Percentiles rank a stretch among this genome's conserved stretches.
These are phyloP conservation scores for Sungouiozyma ichnusensis DNA, from an alignment of 805 yeast species.

Conservation along the genomic window DNA sequence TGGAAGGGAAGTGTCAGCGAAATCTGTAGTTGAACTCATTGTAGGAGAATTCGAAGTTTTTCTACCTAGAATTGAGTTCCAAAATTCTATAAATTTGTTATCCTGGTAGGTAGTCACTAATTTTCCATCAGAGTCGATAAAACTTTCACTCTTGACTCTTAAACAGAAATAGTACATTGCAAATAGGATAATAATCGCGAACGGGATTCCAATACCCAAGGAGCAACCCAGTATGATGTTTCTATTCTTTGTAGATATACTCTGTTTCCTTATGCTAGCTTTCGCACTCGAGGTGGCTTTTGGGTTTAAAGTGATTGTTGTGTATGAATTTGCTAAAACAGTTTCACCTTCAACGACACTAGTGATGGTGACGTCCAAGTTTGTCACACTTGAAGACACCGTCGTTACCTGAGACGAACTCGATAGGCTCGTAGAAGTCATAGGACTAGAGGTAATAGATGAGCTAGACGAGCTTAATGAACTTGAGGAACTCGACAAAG, in stretches of 20 bases:
- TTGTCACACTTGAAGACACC: not conserved
- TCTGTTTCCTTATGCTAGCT: constrained; percentile 4
- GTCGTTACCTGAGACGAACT: constrained; percentile 2
- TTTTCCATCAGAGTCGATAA: constrained; percentile 30
- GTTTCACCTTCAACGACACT: constrained; percentile 28
- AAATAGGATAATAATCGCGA: constrained; percentile 25
- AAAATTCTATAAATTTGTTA: constrained; percentile 23
- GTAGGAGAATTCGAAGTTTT: not conserved
- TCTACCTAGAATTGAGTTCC: constrained; percentile 24
- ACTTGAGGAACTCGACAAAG: constrained; percentile 2
- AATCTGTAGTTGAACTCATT: not conserved
- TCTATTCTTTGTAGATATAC: constrained; percentile 37
- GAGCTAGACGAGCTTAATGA: constrained; percentile 1
- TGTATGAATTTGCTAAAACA: constrained; percentile 22
- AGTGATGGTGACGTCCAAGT: constrained; percentile 14
- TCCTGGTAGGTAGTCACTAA: constrained; percentile 28
- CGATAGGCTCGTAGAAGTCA: not conserved
- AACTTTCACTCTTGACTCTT: constrained; percentile 24
- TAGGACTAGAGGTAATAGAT: not conserved
- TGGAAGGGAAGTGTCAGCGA: not conserved
- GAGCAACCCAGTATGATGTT: constrained; percentile 57
- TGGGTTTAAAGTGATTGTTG: constrained; percentile 26
- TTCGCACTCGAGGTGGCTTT: constrained; percentile 17
- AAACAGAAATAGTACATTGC: constrained; percentile 24
- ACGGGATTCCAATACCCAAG: constrained; percentile 62